A percentile compares a stretch with the other conserved stretches of the same genome.
phyloP scores from a whole-genome alignment of 148 eudicot genomes.

The Spergularia marina region DNA sequence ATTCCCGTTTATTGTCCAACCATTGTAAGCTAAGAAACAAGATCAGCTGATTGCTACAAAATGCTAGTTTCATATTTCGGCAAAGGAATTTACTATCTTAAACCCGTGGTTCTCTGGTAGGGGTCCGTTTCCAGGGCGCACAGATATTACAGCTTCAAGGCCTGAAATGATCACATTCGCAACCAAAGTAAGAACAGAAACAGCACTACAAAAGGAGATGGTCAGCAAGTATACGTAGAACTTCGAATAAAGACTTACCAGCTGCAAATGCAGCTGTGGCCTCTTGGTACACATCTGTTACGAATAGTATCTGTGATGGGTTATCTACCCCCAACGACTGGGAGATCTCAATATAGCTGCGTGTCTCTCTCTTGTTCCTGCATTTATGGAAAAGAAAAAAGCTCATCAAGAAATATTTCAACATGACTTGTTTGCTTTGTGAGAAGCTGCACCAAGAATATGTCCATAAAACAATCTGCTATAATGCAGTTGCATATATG shows the following conservation, averaged over 20 bases:
- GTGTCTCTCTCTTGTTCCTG: slow-evolving; percentile 87
- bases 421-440: background rate
- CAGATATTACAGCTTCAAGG: slow-evolving; percentile 68
- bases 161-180: slow-evolving; percentile 42
- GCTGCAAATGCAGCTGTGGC: slow-evolving; percentile 90
- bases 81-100: slow-evolving; percentile 62
- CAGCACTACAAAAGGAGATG: background rate
- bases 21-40: background rate
- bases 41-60: background rate
- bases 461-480: too few species aligned
- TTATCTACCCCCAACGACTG: slow-evolving; percentile 77
- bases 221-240: background rate
- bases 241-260: slow-evolving; percentile 40
- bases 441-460: too few species aligned
- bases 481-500: too few species aligned
- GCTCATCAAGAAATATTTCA: background rate
- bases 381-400: background rate
- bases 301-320: slow-evolving; percentile 69
- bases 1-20: background rate
- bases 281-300: slow-evolving; percentile 88
- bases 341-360: slow-evolving; percentile 63
- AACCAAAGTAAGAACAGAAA: background rate
- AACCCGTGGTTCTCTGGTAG: slow-evolving; percentile 87
- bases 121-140: slow-evolving; percentile 86
- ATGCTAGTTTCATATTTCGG: slow-evolving; percentile 51